Conservation (phyloP, 2,329 filamentous ascomycete genomes). For the Microdochium nivale region DNA sequence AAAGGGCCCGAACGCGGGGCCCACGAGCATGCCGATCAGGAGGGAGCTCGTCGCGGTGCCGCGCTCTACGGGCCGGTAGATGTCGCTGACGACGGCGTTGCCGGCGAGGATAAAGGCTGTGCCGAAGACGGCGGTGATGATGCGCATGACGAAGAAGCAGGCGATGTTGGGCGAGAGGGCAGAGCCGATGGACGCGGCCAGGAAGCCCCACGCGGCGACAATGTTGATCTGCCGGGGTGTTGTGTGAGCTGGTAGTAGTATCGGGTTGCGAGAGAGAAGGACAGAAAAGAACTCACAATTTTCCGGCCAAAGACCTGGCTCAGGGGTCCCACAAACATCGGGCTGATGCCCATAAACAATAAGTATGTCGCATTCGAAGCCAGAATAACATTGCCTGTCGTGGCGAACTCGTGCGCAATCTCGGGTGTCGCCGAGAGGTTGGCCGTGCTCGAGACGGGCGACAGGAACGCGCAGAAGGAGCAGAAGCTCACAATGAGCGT, state of each 20-base stretch:
- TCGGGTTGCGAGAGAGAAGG: not conserved
- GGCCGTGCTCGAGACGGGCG: slow-evolving; percentile 66
- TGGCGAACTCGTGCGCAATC: slow-evolving; percentile 56
- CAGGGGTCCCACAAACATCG: slow-evolving; percentile 64
- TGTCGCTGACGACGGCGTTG: slow-evolving; percentile 57
- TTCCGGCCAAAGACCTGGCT: slow-evolving; percentile 56
- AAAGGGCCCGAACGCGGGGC: slow-evolving; percentile 62
- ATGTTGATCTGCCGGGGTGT: slow-evolving; percentile 54
- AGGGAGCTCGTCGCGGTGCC: slow-evolving; percentile 70
- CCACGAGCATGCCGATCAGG: slow-evolving; percentile 60
- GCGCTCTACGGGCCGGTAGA: slow-evolving; percentile 57
- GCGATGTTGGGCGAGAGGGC: slow-evolving; percentile 63
- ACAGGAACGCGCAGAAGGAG: slow-evolving; percentile 67
- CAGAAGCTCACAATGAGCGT: slow-evolving; percentile 58
- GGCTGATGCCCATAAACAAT: slow-evolving; percentile 62
- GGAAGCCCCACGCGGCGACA: slow-evolving; percentile 53
- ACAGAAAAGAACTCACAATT: slow-evolving; percentile 30
- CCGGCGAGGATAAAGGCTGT: slow-evolving; percentile 68
- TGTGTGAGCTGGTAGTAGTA: too few species aligned
- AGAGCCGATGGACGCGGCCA: slow-evolving; percentile 61
- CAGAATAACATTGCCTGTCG: slow-evolving; percentile 62
- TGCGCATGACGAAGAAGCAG: slow-evolving; percentile 65
- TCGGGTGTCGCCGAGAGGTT: slow-evolving; percentile 68
- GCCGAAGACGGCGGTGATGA: slow-evolving; percentile 66
- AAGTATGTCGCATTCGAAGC: slow-evolving; percentile 65